Evolutionary conservation across 768 basidiomycete species (phyloP).

Genomic region (Mycena alexandri): DNA sequence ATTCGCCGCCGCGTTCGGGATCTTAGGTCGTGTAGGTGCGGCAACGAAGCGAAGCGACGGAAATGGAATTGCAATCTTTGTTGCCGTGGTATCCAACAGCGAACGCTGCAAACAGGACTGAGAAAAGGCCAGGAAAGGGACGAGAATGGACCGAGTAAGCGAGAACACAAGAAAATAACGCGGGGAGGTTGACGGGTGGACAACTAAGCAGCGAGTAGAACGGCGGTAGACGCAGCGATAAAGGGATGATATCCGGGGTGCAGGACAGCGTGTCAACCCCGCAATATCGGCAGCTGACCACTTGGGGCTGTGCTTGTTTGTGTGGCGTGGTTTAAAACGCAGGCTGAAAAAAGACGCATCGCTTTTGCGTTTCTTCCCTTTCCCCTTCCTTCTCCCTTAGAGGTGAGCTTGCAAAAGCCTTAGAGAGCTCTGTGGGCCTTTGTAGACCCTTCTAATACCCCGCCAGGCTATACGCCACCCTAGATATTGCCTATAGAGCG

Average conservation of each 20-base stretch:
- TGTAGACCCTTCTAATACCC: neutral
- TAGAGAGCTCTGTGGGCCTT: no score
- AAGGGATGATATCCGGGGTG: constrained; percentile 20
- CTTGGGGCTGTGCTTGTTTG: constrained; percentile 3
- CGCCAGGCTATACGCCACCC: constrained; percentile 53
- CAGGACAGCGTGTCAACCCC: constrained; percentile 21
- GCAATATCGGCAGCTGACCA: constrained; percentile 10
- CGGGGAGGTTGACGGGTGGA: no score
- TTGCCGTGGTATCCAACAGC: constrained; percentile 17
- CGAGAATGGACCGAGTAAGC: neutral
- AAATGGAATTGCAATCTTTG: constrained; percentile 10
- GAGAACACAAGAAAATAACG: no score
- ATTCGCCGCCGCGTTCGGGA: no score
- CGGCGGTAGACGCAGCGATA: constrained; percentile 4
- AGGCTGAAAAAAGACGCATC: constrained; percentile 21
- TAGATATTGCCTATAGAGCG: constrained; percentile 71
- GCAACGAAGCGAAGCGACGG: no score
- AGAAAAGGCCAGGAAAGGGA: neutral
- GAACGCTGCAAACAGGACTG: no score
- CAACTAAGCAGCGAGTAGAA: no score
- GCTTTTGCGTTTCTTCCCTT: constrained; percentile 31
- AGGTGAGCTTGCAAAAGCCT: constrained; percentile 9
- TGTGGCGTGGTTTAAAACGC: constrained; percentile 12
- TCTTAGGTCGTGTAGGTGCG: no score
- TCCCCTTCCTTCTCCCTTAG: constrained; percentile 31